phyloP scores from a whole-genome alignment of 306 rosid species.

The Spatholobus suberectus region DNA sequence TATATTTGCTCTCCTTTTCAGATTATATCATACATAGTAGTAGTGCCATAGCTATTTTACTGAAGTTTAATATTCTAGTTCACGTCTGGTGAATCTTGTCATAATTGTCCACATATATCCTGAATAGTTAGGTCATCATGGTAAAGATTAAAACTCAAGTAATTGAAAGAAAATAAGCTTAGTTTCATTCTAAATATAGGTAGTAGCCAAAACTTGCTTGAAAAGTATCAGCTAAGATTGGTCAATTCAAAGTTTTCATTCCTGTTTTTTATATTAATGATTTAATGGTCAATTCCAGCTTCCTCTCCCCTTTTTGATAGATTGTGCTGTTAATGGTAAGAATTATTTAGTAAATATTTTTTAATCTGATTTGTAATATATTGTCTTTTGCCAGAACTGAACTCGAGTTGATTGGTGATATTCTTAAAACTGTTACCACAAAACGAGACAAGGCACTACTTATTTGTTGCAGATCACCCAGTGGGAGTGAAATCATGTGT shows the following conservation, averaged over 20 bases:
- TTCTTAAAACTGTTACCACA: conserved; percentile 8
- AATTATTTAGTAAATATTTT: not conserved
- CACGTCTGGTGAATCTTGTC: not conserved
- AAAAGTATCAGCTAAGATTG: not conserved
- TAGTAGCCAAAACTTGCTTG: not conserved
- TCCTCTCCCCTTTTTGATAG: not conserved
- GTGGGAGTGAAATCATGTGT: not conserved
- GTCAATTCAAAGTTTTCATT: not conserved
- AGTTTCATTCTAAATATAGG: not conserved
- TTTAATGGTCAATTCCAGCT: not conserved
- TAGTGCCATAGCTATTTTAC: not conserved
- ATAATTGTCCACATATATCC: not conserved
- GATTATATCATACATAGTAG: not conserved
- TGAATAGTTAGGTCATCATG: not conserved
- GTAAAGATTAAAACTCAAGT: not conserved
- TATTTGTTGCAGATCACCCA: conserved; percentile 19
- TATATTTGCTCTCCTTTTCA: conserved; percentile 21
- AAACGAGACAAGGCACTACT: not conserved
- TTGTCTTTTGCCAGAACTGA: not conserved
- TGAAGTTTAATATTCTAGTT: not conserved
- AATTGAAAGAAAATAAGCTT: not conserved
- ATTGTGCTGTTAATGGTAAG: not conserved
- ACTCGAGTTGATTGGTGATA: not conserved
- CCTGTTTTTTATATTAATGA: not conserved
- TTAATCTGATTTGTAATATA: not conserved